These are phyloP conservation scores for Pythium folliculosum DNA, from an alignment of 352 stramenopile genomes.

Conservation along the genomic window DNA sequence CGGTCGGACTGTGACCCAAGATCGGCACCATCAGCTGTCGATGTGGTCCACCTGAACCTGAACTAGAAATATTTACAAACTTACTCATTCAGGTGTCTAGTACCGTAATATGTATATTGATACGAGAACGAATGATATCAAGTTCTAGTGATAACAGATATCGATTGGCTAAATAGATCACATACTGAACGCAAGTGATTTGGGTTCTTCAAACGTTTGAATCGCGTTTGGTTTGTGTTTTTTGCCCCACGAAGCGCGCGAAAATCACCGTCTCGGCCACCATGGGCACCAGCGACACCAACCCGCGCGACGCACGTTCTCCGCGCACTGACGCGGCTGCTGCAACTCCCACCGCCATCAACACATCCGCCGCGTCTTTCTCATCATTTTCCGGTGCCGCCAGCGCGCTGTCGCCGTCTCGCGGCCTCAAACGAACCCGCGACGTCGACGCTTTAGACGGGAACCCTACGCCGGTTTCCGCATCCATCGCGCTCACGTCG, in stretches of 20 bases:
- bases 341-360: not conserved
- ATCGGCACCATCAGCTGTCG: too few relatives aligned
- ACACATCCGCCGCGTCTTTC: not conserved
- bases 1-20: too few relatives aligned
- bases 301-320: not conserved
- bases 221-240: not conserved
- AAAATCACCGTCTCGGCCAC: not conserved
- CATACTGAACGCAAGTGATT: slow-evolving; percentile 12
- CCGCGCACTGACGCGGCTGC: not conserved
- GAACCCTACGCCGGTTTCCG: not conserved
- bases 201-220: slow-evolving; percentile 20
- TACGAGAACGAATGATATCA: too few relatives aligned
- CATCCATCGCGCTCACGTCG: not conserved
- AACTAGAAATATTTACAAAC: too few relatives aligned
- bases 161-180: too few relatives aligned
- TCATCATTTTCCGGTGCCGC: not conserved
- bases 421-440: slow-evolving; percentile 19
- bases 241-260: not conserved
- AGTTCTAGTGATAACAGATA: too few relatives aligned
- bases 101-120: too few relatives aligned
- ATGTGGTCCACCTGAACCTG: too few relatives aligned
- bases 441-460: not conserved
- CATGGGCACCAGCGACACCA: not conserved
- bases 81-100: too few relatives aligned
- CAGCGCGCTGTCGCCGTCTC: not conserved